Evolutionary conservation across 768 basidiomycete genomes (phyloP).

Genomic region (Suillus brevipes): DNA sequence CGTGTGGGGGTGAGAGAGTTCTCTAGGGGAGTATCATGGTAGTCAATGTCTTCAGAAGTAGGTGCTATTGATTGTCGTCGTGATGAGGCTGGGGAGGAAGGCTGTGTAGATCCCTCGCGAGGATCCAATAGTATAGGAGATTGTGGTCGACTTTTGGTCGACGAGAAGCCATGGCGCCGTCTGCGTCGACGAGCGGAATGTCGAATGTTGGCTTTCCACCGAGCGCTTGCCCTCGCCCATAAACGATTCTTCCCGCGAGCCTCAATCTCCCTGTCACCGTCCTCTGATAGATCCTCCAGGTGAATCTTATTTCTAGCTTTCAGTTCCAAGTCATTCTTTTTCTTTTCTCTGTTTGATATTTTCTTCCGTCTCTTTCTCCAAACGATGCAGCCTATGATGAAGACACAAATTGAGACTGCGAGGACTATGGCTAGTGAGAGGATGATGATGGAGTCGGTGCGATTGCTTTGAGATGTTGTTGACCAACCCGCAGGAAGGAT

Average conservation of each 20-base stretch:
- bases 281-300: slow-evolving; percentile 28
- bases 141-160: slow-evolving; percentile 14
- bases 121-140: slow-evolving; percentile 22
- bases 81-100: slow-evolving; percentile 23
- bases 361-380: slow-evolving; percentile 51
- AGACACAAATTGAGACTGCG: slow-evolving; percentile 56
- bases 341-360: slow-evolving; percentile 25
- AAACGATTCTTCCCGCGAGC: slow-evolving; percentile 52
- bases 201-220: slow-evolving; percentile 68
- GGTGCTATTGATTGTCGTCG: slow-evolving; percentile 30
- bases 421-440: slow-evolving; percentile 62
- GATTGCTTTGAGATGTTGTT: slow-evolving; percentile 16
- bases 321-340: slow-evolving; percentile 50
- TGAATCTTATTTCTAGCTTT: slow-evolving; percentile 32
- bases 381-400: slow-evolving; percentile 62
- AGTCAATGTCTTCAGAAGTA: slow-evolving; percentile 6
- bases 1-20: slow-evolving; percentile 8
- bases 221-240: slow-evolving; percentile 64
- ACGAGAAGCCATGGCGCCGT: background rate
- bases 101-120: slow-evolving; percentile 9
- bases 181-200: slow-evolving; percentile 61
- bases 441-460: slow-evolving; percentile 46
- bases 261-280: slow-evolving; percentile 44
- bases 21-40: background rate
- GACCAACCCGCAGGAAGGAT: slow-evolving; percentile 60